Evolutionary conservation across 2,329 filamentous ascomycete genomes (phyloP).

Genomic region (Elsinoe batatas): DNA sequence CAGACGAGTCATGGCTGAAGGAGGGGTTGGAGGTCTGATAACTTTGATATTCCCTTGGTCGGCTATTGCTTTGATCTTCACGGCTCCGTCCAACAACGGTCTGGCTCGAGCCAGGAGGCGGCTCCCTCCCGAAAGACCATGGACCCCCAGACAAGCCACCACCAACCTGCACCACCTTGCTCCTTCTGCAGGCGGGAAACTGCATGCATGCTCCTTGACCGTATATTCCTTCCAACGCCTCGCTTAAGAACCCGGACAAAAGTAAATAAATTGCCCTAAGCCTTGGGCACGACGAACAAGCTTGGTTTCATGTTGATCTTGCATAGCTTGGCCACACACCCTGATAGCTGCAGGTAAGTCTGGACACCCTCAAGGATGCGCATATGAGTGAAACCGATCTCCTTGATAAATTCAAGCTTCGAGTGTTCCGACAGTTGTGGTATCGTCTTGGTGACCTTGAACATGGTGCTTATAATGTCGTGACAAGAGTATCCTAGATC

Average conservation of each 20-base stretch:
- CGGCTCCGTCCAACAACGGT: not conserved
- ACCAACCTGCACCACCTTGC: not conserved
- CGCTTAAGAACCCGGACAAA: slow-evolving; percentile 18
- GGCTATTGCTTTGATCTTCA: not conserved
- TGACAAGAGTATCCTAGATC: slow-evolving; percentile 93
- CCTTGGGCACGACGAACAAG: slow-evolving; percentile 50
- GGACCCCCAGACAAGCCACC: not conserved
- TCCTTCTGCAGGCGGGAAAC: not conserved
- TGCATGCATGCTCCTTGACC: slow-evolving; percentile 6
- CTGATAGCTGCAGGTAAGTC: slow-evolving; percentile 85
- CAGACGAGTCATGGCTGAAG: not conserved
- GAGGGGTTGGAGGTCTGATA: not conserved
- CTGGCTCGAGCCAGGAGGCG: slow-evolving; percentile 5
- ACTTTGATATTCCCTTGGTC: not conserved
- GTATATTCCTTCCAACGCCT: slow-evolving; percentile 19
- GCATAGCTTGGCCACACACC: slow-evolving; percentile 81
- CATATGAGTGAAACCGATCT: slow-evolving; percentile 99
- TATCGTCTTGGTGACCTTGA: slow-evolving; percentile 93
- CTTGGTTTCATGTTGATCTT: slow-evolving; percentile 95
- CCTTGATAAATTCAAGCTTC: slow-evolving; percentile 86
- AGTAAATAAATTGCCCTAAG: slow-evolving; percentile 1
- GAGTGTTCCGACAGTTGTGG: slow-evolving; percentile 85
- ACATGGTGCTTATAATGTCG: slow-evolving; percentile 99
- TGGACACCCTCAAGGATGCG: slow-evolving; percentile 96
- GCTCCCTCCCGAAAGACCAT: not conserved